Evolutionary conservation across 805 yeast genomes (phyloP), one percentile per base, ranked within the genome.

Genomic region (Helenozyma rhizophorensis): DNA sequence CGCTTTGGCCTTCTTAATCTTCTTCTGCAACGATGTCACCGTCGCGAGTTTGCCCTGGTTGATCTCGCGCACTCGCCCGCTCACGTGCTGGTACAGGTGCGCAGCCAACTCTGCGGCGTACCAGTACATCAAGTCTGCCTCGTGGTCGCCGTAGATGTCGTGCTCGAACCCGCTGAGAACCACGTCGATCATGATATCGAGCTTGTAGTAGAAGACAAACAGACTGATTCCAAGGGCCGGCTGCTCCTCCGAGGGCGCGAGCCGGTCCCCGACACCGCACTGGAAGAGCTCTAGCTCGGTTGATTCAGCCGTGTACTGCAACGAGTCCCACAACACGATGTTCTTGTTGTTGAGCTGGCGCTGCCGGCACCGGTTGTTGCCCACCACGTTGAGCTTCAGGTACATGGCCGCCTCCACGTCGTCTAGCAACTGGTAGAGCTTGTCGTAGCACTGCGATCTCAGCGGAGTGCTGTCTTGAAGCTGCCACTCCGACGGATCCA

Each of bases 311-410:
- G 71, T 70, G 8, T 83, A 93, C 50, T 90, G 97, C 21, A 85
- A 60, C 2, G 87, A 70, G 56, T 90, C 97, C 83, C 90, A 85
- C 43, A 28, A 71, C 48, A 34, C 78, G 50, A 48, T 72, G 63
- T 49, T 79, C 65, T 42, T 79, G 62, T 48, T 81, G 60, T 41
- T 48, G 28, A 82, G 74, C 53, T 86, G 96, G 42, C 96, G 75
- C 50, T 86, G 88, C 35, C 96, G 70, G 30, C 94, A 77, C 22
- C 87, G 78, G 48, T 90, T 90, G 53, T 80, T 55, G 7, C 58
- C 66, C 25, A 37, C 44, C 1, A 48, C 40, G 2, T 57, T 53
- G 21, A 65, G 28, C 22, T 51, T 47, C 27, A 60, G 65, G 36
- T 61, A 62, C 4, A 50, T 30, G 14, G 70, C 72, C 24, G 65